A percentile compares a stretch with the other conserved stretches of the same genome.
Evolutionary conservation across 345 rosid genomes (phyloP).

Genomic region (Dipteronia sinensis): DNA sequence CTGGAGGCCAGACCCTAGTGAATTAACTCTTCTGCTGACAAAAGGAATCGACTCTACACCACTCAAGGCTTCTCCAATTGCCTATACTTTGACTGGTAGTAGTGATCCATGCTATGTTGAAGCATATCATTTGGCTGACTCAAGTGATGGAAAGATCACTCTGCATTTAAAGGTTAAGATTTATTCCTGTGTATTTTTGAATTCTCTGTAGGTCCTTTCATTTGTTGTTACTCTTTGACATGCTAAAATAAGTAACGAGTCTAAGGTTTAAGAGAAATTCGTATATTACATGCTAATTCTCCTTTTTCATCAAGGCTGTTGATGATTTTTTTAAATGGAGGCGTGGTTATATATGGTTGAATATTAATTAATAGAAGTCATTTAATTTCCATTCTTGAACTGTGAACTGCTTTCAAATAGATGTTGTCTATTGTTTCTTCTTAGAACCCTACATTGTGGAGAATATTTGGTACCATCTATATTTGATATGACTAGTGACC

Average conservation of each 20-base stretch:
- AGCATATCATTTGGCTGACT: constrained; percentile 95
- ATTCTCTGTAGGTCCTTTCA: not conserved
- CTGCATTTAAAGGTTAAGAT: constrained; percentile 79
- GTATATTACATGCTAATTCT: not conserved
- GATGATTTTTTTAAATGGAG: not conserved
- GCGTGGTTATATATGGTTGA: not conserved
- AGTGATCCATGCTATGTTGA: constrained; percentile 98
- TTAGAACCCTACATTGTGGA: not conserved
- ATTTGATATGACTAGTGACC: not conserved
- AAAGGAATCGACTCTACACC: constrained; percentile 75
- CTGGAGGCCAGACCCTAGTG: constrained; percentile 97
- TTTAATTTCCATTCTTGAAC: not conserved
- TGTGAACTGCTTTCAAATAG: not conserved
- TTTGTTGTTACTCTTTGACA: not conserved
- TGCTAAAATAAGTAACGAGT: not conserved
- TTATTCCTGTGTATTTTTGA: not conserved
- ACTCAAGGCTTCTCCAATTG: constrained; percentile 77
- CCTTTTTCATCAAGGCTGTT: not conserved
- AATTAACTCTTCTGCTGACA: constrained; percentile 72
- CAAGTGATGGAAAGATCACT: constrained; percentile 92
- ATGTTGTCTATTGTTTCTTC: not conserved
- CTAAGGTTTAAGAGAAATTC: not conserved
- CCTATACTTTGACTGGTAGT: constrained; percentile 82
- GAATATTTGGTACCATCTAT: not conserved
- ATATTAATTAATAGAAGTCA: not conserved